Percentiles rank a stretch among this genome's conserved stretches.
phyloP scores from a whole-genome alignment of 805 yeast species.

The Dipodascus albidus region DNA sequence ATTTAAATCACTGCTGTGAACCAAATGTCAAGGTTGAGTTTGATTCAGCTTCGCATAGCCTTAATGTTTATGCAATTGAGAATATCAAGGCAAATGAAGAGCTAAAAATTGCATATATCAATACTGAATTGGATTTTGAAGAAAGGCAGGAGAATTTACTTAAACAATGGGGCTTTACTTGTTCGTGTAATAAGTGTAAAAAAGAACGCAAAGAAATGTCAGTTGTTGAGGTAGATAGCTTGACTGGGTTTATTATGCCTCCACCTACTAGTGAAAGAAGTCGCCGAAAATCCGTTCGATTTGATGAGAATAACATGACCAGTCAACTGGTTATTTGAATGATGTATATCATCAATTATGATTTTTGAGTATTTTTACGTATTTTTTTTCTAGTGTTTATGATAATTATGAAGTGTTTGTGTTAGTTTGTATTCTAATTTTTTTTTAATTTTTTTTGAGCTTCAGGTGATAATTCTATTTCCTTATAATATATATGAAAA shows the following conservation, averaged over 20 bases:
- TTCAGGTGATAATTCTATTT: too few relatives aligned
- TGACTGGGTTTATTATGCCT: not conserved
- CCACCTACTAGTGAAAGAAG: conserved; percentile 7
- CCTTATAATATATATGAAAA: too few relatives aligned
- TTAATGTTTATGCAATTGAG: conserved; percentile 48
- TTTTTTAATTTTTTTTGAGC: too few relatives aligned
- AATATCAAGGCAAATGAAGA: conserved; percentile 57
- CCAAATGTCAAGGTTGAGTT: conserved; percentile 52
- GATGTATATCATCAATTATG: not conserved
- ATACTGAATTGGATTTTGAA: conserved; percentile 48
- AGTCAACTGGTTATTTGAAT: not conserved
- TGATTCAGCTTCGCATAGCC: conserved; percentile 38
- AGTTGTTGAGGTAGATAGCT: conserved; percentile 5
- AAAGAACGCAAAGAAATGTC: conserved; percentile 36
- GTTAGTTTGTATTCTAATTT: too few relatives aligned
- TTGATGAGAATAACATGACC: conserved; percentile 3
- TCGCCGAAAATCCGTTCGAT: conserved; percentile 17
- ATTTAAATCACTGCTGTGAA: conserved; percentile 65
- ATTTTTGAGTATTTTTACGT: not conserved
- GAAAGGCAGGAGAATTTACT: conserved; percentile 56
- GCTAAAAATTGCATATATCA: conserved; percentile 56
- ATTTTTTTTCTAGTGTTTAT: not conserved
- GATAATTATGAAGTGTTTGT: not conserved
- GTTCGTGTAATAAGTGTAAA: conserved; percentile 57
- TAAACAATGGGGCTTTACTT: conserved; percentile 70